These are phyloP conservation scores for Yamagishiella unicocca DNA, from an alignment of 139 green algal genomes.

Conservation along the genomic window DNA sequence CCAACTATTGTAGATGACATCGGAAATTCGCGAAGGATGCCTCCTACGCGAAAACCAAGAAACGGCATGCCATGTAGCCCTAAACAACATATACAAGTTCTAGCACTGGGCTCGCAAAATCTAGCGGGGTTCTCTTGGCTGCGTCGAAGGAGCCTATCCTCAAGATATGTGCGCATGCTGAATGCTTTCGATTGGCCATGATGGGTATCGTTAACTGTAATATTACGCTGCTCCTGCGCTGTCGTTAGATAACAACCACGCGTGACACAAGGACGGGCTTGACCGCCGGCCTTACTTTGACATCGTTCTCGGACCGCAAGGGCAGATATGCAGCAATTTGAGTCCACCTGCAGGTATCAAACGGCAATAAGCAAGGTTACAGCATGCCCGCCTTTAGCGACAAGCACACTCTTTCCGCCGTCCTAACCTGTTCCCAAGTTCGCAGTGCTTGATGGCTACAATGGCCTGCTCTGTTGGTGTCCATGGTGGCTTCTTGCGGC, in stretches of 20 bases:
- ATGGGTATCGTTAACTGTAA: neutral
- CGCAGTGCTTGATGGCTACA: constrained; percentile 33
- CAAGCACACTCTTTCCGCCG: constrained; percentile 11
- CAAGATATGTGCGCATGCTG: neutral
- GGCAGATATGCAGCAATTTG: constrained; percentile 43
- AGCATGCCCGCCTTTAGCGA: constrained; percentile 5
- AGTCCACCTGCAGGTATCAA: constrained; percentile 14
- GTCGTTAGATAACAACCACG: neutral
- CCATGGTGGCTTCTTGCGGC: constrained; percentile 36
- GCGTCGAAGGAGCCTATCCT: constrained; percentile 20
- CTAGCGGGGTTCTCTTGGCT: neutral
- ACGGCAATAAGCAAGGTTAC: neutral
- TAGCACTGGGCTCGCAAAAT: no score
- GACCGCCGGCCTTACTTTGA: constrained; percentile 28
- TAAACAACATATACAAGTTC: no score
- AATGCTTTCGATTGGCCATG: neutral
- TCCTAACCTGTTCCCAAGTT: constrained; percentile 29
- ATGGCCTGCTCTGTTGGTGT: constrained; percentile 32
- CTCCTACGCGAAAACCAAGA: no score
- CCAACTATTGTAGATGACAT: neutral
- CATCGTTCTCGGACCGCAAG: constrained; percentile 35
- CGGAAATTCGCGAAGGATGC: no score
- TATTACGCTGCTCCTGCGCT: neutral
- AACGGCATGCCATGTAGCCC: no score
- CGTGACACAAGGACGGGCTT: neutral